Evolutionary conservation across 345 rosid genomes (phyloP).

Genomic region (Pseudoturritis turrita): DNA sequence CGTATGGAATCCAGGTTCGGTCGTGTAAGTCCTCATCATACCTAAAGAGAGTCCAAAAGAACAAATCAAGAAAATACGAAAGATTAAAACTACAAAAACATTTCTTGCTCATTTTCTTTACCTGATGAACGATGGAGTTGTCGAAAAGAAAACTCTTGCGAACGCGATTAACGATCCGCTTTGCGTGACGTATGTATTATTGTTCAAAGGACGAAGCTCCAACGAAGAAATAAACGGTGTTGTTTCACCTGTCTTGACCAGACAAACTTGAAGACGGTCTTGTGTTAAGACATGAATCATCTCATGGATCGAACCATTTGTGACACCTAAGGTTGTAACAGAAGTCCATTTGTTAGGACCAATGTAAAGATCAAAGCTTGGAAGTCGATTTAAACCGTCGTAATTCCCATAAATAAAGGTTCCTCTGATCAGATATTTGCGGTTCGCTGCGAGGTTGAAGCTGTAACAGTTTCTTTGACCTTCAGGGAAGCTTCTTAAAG

Average conservation of each 20-base stretch:
- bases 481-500: conserved; percentile 31
- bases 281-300: conserved; percentile 23
- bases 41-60: conserved; percentile 22
- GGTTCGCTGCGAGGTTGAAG: conserved; percentile 12
- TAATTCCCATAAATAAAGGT: conserved; percentile 30
- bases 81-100: not conserved
- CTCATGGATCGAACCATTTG: conserved; percentile 4
- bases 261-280: conserved; percentile 22
- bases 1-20: conserved; percentile 35
- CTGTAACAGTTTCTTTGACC: conserved; percentile 36
- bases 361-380: conserved; percentile 25
- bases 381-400: conserved; percentile 1
- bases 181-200: conserved; percentile 12
- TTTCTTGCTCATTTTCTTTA: not conserved
- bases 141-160: conserved; percentile 16
- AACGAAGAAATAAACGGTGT: conserved; percentile 29
- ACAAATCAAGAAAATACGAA: no score
- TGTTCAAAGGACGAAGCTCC: conserved; percentile 23
- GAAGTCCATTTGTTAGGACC: conserved; percentile 31
- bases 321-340: not conserved
- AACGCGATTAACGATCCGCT: conserved; percentile 13
- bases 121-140: conserved; percentile 12
- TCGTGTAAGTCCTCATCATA: conserved; percentile 39
- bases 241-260: conserved; percentile 28
- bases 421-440: conserved; percentile 24